Evolutionary conservation across 768 basidiomycete genomes (phyloP), one percentile per base, ranked within the genome.

Genomic region (Boletellus sp.): DNA sequence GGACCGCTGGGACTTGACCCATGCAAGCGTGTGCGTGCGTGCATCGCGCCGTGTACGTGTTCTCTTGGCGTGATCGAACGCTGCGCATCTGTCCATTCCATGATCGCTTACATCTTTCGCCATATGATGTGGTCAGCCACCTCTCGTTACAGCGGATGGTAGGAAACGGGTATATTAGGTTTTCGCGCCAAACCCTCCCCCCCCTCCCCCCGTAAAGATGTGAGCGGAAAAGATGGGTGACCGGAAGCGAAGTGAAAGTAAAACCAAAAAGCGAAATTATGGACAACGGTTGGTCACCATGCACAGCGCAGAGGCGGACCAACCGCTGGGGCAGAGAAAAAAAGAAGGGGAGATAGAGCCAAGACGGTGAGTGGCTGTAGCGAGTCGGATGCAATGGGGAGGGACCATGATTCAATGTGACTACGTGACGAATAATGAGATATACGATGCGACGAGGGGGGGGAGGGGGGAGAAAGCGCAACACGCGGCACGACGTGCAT

Each of bases 361-460:
- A 64, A 66, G 51, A 58, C 47, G 39, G 53, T 57, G 47, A 56
- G 48, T 39, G 53, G 47, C 36, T 31, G 50, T 48, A 53, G n/a
- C 61, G 52, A 52, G 56, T 58, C 43, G 58, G 61, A 58, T 62
- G 68, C 55, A 45, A 55, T 50, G 39, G 47, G 52, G 41, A 28
- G 17, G n/a, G 52, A 48, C 53, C 32, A 47, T 50, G 51, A 9
- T 26, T 26, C 26, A 43, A 56, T 60, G 54, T 41, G 50, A 67
- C 53, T 64, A 64, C 60, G 56, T 53, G 53, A 51, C 51, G 50
- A 59, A 50, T 45, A 46, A 53, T 52, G 56, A 66, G 51, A 69
- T 55, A 61, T 61, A 61, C 40, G 53, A 57, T 54, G 55, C 49
- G 31, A 44, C 39, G 32, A 50, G 33, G 40, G 40, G 24, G 39